These are phyloP conservation scores for Stromatinia cepivora DNA, from an alignment of 2,329 filamentous ascomycete species.

Conservation along the genomic window DNA sequence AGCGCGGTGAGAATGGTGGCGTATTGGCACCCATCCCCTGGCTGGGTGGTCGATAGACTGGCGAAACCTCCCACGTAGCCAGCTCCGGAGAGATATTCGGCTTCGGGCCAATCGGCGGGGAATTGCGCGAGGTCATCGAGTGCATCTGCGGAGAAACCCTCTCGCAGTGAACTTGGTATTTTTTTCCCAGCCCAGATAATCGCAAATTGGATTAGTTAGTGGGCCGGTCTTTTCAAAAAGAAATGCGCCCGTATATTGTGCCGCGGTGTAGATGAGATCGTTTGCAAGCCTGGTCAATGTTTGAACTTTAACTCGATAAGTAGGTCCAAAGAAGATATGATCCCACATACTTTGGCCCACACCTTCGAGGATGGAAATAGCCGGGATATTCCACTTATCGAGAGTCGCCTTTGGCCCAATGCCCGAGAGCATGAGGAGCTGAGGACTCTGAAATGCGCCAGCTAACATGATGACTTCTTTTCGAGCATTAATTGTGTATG, in stretches of 20 bases:
- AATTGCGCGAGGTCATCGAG: constrained; percentile 41
- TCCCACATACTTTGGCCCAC: constrained; percentile 53
- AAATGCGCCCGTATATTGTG: not conserved
- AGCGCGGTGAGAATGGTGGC: constrained; percentile 5
- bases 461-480: constrained; percentile 47
- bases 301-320: constrained; percentile 1
- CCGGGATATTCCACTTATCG: constrained; percentile 46
- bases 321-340: constrained; percentile 13
- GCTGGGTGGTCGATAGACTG: constrained; percentile 2
- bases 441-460: constrained; percentile 51
- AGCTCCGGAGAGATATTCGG: constrained; percentile 41
- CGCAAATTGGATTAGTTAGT: constrained; percentile 25
- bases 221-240: not conserved
- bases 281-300: not conserved
- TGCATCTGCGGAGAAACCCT: not conserved
- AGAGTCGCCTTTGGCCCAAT: constrained; percentile 49
- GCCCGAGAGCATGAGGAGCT: constrained; percentile 51
- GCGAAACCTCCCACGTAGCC: constrained; percentile 8
- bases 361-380: constrained; percentile 49
- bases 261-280: constrained; percentile 5
- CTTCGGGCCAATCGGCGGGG: constrained; percentile 31
- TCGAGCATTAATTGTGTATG: constrained; percentile 29
- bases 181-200: constrained; percentile 44
- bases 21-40: not conserved
- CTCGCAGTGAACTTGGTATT: constrained; percentile 27